Evolutionary conservation across 2,329 filamentous ascomycete species (phyloP).

Genomic region (Pseudogymnoascus sp.): DNA sequence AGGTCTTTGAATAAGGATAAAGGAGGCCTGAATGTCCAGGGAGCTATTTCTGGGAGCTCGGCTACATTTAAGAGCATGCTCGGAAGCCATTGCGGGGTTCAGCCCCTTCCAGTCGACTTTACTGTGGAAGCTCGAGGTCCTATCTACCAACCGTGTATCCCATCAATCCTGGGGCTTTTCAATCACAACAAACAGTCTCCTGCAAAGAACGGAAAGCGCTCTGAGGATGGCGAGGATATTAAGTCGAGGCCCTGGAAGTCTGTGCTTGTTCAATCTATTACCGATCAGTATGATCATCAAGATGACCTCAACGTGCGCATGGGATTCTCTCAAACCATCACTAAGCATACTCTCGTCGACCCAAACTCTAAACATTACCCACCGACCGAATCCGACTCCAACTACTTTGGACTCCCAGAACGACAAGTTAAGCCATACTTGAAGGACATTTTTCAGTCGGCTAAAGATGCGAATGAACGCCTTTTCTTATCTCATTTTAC

Average conservation of each 20-base stretch:
- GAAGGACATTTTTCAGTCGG: slow-evolving; percentile 29
- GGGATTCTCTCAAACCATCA: slow-evolving; percentile 29
- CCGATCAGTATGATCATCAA: slow-evolving; percentile 34
- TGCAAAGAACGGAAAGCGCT: neutral
- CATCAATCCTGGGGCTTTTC: slow-evolving; percentile 32
- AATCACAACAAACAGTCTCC: slow-evolving; percentile 25
- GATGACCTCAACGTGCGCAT: slow-evolving; percentile 30
- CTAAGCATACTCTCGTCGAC: slow-evolving; percentile 26
- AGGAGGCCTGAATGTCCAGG: slow-evolving; percentile 32
- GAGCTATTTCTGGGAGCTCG: slow-evolving; percentile 32
- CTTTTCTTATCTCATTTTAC: slow-evolving; percentile 33
- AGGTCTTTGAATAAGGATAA: slow-evolving; percentile 24
- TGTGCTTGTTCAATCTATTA: slow-evolving; percentile 33
- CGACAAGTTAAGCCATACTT: slow-evolving; percentile 34
- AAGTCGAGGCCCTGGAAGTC: slow-evolving; percentile 28
- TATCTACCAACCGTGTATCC: slow-evolving; percentile 35
- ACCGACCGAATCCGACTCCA: slow-evolving; percentile 28
- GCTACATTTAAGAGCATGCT: slow-evolving; percentile 34
- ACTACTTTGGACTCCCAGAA: slow-evolving; percentile 39
- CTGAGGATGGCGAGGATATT: slow-evolving; percentile 13
- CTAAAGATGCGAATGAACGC: slow-evolving; percentile 26
- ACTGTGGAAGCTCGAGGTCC: slow-evolving; percentile 30
- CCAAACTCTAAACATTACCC: slow-evolving; percentile 24
- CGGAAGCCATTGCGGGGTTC: slow-evolving; percentile 34
- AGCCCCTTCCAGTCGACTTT: slow-evolving; percentile 34